Conservation (phyloP, 2,329 filamentous ascomycete species). For the Aphanoascus verrucosus region DNA sequence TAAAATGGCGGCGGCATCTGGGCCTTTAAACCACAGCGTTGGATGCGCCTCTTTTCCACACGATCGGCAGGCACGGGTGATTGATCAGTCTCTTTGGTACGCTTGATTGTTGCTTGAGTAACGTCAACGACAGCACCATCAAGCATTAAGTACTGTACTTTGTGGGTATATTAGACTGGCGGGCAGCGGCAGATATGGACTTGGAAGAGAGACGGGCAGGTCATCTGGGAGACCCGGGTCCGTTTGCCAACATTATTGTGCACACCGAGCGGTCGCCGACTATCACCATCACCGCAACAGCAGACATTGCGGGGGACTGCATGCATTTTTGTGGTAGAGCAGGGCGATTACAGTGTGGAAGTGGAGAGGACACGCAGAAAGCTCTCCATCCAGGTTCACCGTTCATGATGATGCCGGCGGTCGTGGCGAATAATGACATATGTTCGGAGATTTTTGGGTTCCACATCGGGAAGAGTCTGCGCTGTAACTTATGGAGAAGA, state of each 20-base stretch:
- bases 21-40: neutral
- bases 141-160: neutral
- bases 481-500: neutral
- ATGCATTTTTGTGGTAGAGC: no score
- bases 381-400: no score
- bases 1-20: neutral
- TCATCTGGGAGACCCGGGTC: neutral
- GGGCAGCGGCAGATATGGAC: no score
- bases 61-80: slow-evolving; percentile 7
- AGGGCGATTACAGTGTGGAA: neutral
- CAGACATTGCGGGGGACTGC: neutral
- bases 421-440: slow-evolving; percentile 7
- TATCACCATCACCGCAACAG: neutral
- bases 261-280: neutral
- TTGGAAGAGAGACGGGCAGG: neutral
- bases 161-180: neutral
- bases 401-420: neutral
- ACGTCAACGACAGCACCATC: neutral
- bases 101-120: slow-evolving; percentile 1
- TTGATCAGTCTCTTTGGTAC: neutral
- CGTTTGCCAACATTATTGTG: neutral
- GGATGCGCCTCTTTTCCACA: slow-evolving; percentile 1
- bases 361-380: neutral
- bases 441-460: neutral
- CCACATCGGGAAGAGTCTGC: neutral